These are phyloP conservation scores for Salicornia ramosissima DNA, from an alignment of 148 eudicot genomes.

Conservation along the genomic window DNA sequence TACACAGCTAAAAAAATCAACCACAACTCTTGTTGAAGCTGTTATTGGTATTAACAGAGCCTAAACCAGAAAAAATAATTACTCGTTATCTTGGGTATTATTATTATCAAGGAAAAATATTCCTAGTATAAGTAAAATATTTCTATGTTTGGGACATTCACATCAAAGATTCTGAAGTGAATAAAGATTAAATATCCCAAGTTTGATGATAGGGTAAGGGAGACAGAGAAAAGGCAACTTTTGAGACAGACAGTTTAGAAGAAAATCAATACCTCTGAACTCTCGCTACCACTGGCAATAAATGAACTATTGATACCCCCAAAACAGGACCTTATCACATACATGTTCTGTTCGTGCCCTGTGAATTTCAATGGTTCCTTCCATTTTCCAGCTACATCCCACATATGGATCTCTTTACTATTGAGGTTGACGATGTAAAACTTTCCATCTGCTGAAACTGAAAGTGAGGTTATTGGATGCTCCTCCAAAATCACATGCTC, in stretches of 20 bases:
- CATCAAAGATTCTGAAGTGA: too few species aligned
- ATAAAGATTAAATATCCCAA: neutral
- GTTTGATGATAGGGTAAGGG: neutral
- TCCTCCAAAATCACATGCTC: constrained; percentile 74
- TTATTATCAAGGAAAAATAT: neutral
- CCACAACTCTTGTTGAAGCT: too few species aligned
- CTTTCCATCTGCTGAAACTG: constrained; percentile 65
- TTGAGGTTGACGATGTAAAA: constrained; percentile 72
- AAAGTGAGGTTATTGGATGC: constrained; percentile 69
- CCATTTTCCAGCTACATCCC: constrained; percentile 78
- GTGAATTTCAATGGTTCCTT: constrained; percentile 52
- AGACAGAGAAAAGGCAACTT: constrained; percentile 6
- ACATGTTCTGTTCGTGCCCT: constrained; percentile 79
- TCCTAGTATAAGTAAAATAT: neutral
- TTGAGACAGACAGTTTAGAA: too few species aligned
- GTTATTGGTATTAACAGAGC: too few species aligned
- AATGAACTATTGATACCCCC: constrained; percentile 71
- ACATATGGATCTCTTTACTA: constrained; percentile 91
- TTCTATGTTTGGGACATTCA: too few species aligned
- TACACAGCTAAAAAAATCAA: too few species aligned
- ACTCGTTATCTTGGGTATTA: neutral
- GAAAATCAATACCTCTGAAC: constrained; percentile 64
- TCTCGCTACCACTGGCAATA: constrained; percentile 94
- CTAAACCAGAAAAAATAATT: too few species aligned
- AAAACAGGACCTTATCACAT: constrained; percentile 89